Conservation (phyloP, 352 stramenopile genomes). For the Blastocystis sp. region DNA sequence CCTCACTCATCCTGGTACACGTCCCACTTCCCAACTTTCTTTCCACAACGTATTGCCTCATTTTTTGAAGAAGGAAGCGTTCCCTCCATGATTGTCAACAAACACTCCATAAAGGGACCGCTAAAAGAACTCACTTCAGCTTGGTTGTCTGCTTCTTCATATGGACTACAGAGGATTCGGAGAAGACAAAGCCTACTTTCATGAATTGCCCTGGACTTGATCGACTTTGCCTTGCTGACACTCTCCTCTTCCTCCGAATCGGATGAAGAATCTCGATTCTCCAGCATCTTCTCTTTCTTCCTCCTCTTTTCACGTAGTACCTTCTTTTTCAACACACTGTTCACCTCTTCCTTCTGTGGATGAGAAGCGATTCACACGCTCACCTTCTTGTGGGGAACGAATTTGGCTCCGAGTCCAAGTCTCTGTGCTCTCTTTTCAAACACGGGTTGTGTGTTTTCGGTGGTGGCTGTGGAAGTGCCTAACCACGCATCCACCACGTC, state of each 20-base stretch:
- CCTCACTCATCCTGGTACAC: background rate
- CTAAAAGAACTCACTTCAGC: too few species aligned
- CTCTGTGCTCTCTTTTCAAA: slow-evolving; percentile 31
- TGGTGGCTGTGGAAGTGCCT: background rate
- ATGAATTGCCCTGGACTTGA: slow-evolving; percentile 28
- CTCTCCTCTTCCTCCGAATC: slow-evolving; percentile 17
- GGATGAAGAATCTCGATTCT: slow-evolving; percentile 1
- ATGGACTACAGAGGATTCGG: background rate
- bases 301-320: slow-evolving; percentile 33
- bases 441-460: background rate
- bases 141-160: background rate
- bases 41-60: slow-evolving; percentile 17
- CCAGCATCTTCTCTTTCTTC: slow-evolving; percentile 9
- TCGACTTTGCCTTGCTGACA: background rate
- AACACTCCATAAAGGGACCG: too few species aligned
- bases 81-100: slow-evolving; percentile 26
- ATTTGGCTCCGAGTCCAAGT: slow-evolving; percentile 28
- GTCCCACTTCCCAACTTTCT: slow-evolving; percentile 38
- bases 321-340: slow-evolving; percentile 52
- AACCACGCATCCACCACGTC: slow-evolving; percentile 41
- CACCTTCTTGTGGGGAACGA: slow-evolving; percentile 42
- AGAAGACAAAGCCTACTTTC: background rate
- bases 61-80: background rate
- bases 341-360: background rate
- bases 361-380: background rate